Evolutionary conservation across 805 yeast species (phyloP).

Genomic region (Candida methanosorbosa): DNA sequence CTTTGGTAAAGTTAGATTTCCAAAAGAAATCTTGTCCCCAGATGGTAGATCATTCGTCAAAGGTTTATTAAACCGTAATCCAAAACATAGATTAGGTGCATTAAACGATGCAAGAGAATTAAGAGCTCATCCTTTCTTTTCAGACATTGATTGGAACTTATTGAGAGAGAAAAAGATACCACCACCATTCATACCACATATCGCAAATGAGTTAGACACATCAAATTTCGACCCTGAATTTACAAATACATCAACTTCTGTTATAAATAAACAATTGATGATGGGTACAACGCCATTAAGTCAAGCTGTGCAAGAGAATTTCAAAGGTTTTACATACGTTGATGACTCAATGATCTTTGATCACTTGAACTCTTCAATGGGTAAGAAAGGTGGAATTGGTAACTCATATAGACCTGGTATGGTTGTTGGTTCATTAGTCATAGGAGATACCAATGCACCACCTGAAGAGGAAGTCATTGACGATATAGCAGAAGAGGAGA

Average conservation of each 20-base stretch:
- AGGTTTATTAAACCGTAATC: slow-evolving; percentile 90
- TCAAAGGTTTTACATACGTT: slow-evolving; percentile 94
- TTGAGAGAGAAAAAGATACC: slow-evolving; percentile 74
- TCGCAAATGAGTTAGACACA: slow-evolving; percentile 85
- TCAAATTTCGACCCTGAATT: slow-evolving; percentile 98
- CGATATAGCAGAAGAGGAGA: slow-evolving; percentile 45
- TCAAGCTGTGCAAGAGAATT: slow-evolving; percentile 93
- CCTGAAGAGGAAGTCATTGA: slow-evolving; percentile 81
- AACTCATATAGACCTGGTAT: slow-evolving; percentile 30
- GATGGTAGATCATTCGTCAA: slow-evolving; percentile 96
- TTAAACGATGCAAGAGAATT: slow-evolving; percentile 87
- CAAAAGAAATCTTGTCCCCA: slow-evolving; percentile 85
- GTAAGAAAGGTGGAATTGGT: slow-evolving; percentile 25
- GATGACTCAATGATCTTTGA: slow-evolving; percentile 92
- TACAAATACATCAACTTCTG: slow-evolving; percentile 83
- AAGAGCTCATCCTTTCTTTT: slow-evolving; percentile 85
- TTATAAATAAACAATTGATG: slow-evolving; percentile 58
- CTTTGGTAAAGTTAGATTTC: slow-evolving; percentile 95
- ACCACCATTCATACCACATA: slow-evolving; percentile 95
- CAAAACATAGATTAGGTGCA: slow-evolving; percentile 90
- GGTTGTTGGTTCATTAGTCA: slow-evolving; percentile 60
- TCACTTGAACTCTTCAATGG: slow-evolving; percentile 39
- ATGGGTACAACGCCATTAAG: slow-evolving; percentile 75
- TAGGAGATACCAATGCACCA: slow-evolving; percentile 72
- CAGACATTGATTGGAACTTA: slow-evolving; percentile 84